Evolutionary conservation across 2,329 filamentous ascomycete species (phyloP).

Genomic region (Fusarium annulatum): DNA sequence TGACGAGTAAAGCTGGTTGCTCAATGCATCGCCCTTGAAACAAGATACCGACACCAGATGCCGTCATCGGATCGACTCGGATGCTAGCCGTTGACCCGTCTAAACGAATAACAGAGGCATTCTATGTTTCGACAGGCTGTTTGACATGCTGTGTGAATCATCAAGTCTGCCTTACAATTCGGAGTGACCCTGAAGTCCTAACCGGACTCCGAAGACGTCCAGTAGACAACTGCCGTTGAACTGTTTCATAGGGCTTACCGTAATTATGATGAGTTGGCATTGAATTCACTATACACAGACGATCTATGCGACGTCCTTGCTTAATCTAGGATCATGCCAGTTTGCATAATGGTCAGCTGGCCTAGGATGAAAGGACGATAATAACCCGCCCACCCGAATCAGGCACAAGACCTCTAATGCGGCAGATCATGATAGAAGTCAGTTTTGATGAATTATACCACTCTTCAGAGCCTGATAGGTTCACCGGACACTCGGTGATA

Average conservation of each 20-base stretch:
- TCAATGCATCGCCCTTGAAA: not conserved
- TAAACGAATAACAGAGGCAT: not conserved
- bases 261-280: not conserved
- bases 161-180: not conserved
- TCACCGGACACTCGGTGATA: not conserved
- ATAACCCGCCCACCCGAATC: slow-evolving; percentile 1
- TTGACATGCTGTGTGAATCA: not conserved
- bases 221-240: not conserved
- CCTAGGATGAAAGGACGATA: not conserved
- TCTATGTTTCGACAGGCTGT: not conserved
- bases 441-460: not conserved
- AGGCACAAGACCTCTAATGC: not conserved
- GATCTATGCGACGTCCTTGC: not conserved
- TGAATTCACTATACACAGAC: not conserved
- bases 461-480: slow-evolving; percentile 3
- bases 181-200: not conserved
- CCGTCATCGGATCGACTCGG: not conserved
- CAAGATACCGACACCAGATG: not conserved
- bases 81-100: not conserved
- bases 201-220: not conserved
- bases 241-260: not conserved
- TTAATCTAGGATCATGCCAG: not conserved
- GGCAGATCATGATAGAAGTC: not conserved
- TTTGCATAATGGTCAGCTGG: not conserved
- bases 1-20: not conserved